Base-by-base conservation (phyloP, 257 asterid species). In the Solanum rostratum region DNA sequence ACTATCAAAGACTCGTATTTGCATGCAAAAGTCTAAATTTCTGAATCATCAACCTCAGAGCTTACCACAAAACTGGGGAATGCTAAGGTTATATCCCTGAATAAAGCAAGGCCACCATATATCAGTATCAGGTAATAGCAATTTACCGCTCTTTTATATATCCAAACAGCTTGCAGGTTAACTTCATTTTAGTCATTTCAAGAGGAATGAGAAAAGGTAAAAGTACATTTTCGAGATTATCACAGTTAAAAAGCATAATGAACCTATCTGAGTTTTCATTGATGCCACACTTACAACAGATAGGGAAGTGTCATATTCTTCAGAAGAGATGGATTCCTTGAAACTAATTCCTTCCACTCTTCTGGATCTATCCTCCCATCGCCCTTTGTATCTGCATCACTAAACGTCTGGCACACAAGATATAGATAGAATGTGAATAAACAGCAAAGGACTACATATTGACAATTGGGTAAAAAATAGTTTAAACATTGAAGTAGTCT, bases 241-340 rank as follows among this genome's bases (percentile, higher is more conserved):
- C 55, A 45, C 10, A 70, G 4, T 39, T 39, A 1, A 39, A 18
- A 39, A 70, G 2, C 79, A 71, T 1, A 37, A 33, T 39, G 70
- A 80, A 33, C 50, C 30, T n/a, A 22, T 13, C 22, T 22, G 57
- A 73, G 57, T 74, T 46, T 6, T 24, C 43, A 22, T 46, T 74
- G 24, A 68, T 54, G 30, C 37, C 39, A 54, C 50, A 86, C 95
- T 86, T 74, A 95, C 99, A 92, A 93, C 71, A 96, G 91, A 89
- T 91, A 88, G n/a, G 98, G 97, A 85, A 96, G 95, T 63, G 98
- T 96, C 94, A 95, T 93, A 86, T 95, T 96, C 92, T 90, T 93
- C 74, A 93, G 85, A 69, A 96, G 97, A 81, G 99, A 92, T 4
- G 98, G 98, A 85, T 91, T 88, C 86, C 90, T 95, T 3, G 92